Percentiles rank a stretch among this genome's conserved stretches.
phyloP scores from a whole-genome alignment of 192 early-diverging fungal species.

The Coemansia sp. region DNA sequence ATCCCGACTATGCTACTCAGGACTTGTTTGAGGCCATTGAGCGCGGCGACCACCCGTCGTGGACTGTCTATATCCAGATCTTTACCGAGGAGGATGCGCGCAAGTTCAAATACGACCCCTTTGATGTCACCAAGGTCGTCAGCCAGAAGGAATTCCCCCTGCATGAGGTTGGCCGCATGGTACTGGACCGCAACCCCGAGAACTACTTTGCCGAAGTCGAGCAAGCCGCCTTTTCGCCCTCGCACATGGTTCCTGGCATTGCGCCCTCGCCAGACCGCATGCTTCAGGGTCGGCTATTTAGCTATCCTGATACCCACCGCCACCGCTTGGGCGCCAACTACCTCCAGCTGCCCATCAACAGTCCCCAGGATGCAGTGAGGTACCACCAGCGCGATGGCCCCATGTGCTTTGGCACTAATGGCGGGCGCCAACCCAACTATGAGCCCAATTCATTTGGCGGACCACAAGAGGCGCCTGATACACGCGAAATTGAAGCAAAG shows the following conservation, averaged over 20 bases:
- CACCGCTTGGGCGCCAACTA: slow-evolving; percentile 71
- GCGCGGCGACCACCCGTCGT: slow-evolving; percentile 63
- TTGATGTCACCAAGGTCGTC: slow-evolving; percentile 70
- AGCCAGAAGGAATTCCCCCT: slow-evolving; percentile 66
- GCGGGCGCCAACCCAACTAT: slow-evolving; percentile 62
- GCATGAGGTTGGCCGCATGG: slow-evolving; percentile 66
- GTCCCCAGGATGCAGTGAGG: slow-evolving; percentile 47
- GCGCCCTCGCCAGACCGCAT: slow-evolving; percentile 65
- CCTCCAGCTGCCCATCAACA: slow-evolving; percentile 70
- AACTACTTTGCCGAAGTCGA: slow-evolving; percentile 78
- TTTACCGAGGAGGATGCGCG: slow-evolving; percentile 59
- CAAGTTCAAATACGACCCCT: slow-evolving; percentile 63
- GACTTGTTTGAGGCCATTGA: slow-evolving; percentile 65
- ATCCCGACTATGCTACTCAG: slow-evolving; percentile 60
- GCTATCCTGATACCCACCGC: slow-evolving; percentile 70
- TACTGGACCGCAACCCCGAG: slow-evolving; percentile 67
- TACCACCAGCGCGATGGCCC: slow-evolving; percentile 71
- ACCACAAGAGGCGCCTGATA: slow-evolving; percentile 30
- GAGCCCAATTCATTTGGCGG: slow-evolving; percentile 63
- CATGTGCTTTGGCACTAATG: slow-evolving; percentile 56
- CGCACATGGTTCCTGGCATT: slow-evolving; percentile 68
- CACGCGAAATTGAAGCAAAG: slow-evolving; percentile 29
- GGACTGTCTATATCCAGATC: slow-evolving; percentile 65
- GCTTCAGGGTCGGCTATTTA: slow-evolving; percentile 72
- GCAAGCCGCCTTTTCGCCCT: slow-evolving; percentile 70